phyloP scores from a whole-genome alignment of 345 rosid genomes.

The Pelargonium nanum region DNA sequence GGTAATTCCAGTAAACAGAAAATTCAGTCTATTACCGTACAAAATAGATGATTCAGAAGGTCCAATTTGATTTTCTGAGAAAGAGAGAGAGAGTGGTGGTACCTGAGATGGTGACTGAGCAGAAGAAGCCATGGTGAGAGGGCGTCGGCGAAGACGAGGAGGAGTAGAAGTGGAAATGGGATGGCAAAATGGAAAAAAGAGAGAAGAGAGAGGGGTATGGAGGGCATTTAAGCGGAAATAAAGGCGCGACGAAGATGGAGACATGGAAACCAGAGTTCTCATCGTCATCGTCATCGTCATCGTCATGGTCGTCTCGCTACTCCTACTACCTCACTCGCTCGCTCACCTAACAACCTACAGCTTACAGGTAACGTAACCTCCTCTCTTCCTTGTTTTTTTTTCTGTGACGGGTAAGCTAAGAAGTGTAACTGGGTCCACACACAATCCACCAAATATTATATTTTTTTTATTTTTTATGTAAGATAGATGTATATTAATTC shows the following conservation, averaged over 20 bases:
- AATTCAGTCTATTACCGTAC: not conserved
- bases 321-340: not conserved
- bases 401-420: too few relatives aligned
- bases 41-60: not conserved
- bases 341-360: too few relatives aligned
- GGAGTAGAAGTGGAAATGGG: constrained; percentile 11
- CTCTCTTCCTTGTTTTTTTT: not conserved
- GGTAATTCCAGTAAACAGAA: constrained; percentile 12
- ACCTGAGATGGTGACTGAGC: constrained; percentile 58
- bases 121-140: constrained; percentile 59
- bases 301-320: too few relatives aligned
- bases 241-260: constrained; percentile 8
- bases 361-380: not conserved
- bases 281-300: constrained; percentile 5
- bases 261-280: constrained; percentile 22
- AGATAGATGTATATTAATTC: too few relatives aligned
- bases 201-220: constrained; percentile 16
- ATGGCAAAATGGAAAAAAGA: constrained; percentile 17
- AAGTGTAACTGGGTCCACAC: too few relatives aligned
- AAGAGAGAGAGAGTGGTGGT: constrained; percentile 8
- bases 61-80: not conserved
- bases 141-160: constrained; percentile 13
- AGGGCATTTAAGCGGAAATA: constrained; percentile 18
- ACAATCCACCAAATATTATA: too few relatives aligned
- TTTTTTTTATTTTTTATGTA: too few relatives aligned